Base-by-base conservation (phyloP, 768 basidiomycete genomes). In the Suillus alpinus region DNA sequence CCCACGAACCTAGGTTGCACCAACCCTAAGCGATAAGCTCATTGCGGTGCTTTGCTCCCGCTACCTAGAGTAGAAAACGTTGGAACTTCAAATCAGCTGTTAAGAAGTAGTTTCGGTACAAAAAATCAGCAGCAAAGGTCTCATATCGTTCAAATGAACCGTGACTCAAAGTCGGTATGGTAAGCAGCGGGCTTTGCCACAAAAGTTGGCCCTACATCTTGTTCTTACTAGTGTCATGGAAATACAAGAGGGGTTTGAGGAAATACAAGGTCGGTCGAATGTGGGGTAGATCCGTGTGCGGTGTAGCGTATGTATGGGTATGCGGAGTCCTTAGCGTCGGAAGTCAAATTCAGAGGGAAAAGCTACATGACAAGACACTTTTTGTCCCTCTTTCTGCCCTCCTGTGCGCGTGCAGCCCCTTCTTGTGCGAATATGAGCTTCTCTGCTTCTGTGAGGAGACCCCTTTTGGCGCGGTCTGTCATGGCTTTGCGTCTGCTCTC, bases 401-500 rank as follows among this genome's bases (percentile, higher is more conserved):
- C 2, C 23, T 53, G 20, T 2, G 52, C 52, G 14, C 34, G 52
- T 26, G 20, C 34, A 8, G 52, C 52, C 8, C 37, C 34, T 16
- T 53, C 34, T 53, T 53, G 4, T 7, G 52, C 52, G 14, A 53
- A 4, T 4, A 37, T 16, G 23, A 53, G 52, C 20, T 53, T 53
- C 52, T 53, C 52, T 23, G 37, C 52, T 53, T 53, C 52, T 23
- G 52, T 53, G 23, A 53, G 52, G 4, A 53, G 52, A 26, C 52
- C 52, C 8, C 52, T 36, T 4, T 53, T 53, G 2, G 52, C 36
- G 9, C 52, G 52, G 7, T 53, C 52, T 53, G 14, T 86, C 62
- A 83, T 71, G 68, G 52, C 52, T 36, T 53, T 53, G 8, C 7
- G 52, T 36, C 80, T 79, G 66, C 89, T 92, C 68, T 86, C 86